Base-by-base conservation (phyloP, 2,329 filamentous ascomycete species). In the Nigrograna mackinnonii region DNA sequence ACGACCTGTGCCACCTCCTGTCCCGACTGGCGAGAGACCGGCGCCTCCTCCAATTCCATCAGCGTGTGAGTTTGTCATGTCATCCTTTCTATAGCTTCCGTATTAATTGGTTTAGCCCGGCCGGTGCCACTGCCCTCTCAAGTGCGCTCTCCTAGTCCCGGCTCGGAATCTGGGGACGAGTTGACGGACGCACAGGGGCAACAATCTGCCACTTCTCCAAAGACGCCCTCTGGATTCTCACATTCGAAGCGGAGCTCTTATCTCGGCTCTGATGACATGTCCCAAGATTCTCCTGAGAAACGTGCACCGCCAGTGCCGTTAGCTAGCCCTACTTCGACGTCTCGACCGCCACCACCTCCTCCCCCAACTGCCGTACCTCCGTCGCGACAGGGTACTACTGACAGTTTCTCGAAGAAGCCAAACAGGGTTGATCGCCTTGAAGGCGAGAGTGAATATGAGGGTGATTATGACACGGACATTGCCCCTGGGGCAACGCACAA, bases 391-490 rank as follows among this genome's bases (percentile, higher is more conserved):
- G 43, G 41, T 2, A 67, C 64, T 21, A 54, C 51, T 20, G 66
- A 70, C 14, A 55, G 49, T 17, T 53, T 58, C 3, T 45, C 58
- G 13, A 58, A 50, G 37, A 60, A 53, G 17, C 35, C 41, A n/a
- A 44, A 47, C 12, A 28, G 48, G 2, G 71, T 79, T 30, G 85
- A 86, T 12, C 85, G 83, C 19, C 86, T 87, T 45, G 89, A 87
- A 45, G 91, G 95, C 59, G 80, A 90, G 22, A 95, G 90, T 0
- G 92, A 96, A 62, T 97, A 97, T 61, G 94, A 99, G 64, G 94
- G 92, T 5, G 94, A 97, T 62, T 97, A 97, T 64, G 94, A 97
- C 57, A 97, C 94, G 5, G 94, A 97, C 64, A 97, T 97, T 62
- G 91, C 87, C 2, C 89, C 91, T n/a, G 86, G 89, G 7, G 90